Evolutionary conservation across 208 protist genomes (phyloP).

Genomic region (Kentomonas sorsogonicus): DNA sequence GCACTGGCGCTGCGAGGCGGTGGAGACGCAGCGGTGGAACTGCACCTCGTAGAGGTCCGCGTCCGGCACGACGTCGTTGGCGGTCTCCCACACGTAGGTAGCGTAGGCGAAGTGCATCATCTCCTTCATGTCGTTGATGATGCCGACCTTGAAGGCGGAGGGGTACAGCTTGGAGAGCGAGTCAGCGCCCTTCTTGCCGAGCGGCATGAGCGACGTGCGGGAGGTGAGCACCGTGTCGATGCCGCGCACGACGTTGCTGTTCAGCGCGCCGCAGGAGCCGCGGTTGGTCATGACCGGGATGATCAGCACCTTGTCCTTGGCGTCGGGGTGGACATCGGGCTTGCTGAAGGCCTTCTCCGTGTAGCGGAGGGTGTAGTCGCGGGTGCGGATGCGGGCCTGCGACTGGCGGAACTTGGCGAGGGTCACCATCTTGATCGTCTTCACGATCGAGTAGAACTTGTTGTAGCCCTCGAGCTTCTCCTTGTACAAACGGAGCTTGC

Average conservation of each 20-base stretch:
- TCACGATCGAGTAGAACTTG: constrained; percentile 88
- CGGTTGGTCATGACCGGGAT: constrained; percentile 88
- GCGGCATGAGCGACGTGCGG: constrained; percentile 62
- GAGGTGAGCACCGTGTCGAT: constrained; percentile 51
- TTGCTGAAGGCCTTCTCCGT: constrained; percentile 87
- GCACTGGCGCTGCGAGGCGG: constrained; percentile 67
- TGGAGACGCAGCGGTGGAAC: constrained; percentile 84
- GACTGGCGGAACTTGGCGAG: constrained; percentile 81
- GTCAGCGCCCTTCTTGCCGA: constrained; percentile 84
- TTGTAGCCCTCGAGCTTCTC: constrained; percentile 91
- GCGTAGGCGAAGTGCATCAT: constrained; percentile 86
- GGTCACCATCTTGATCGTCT: constrained; percentile 92
- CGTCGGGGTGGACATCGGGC: constrained; percentile 22
- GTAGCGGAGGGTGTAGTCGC: constrained; percentile 86
- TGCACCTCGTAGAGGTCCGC: constrained; percentile 70
- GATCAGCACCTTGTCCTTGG: constrained; percentile 53
- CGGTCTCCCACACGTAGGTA: constrained; percentile 78
- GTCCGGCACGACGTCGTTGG: constrained; percentile 39
- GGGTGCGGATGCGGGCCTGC: constrained; percentile 72
- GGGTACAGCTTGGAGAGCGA: constrained; percentile 83
- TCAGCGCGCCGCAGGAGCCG: constrained; percentile 84
- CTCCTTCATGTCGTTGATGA: constrained; percentile 88
- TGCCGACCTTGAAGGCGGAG: constrained; percentile 64
- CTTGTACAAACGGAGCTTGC: constrained; percentile 89
- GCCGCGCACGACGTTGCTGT: constrained; percentile 71